These are phyloP conservation scores for Meripilus lineatus DNA, from an alignment of 1,284 basidiomycete species.

Conservation along the genomic window DNA sequence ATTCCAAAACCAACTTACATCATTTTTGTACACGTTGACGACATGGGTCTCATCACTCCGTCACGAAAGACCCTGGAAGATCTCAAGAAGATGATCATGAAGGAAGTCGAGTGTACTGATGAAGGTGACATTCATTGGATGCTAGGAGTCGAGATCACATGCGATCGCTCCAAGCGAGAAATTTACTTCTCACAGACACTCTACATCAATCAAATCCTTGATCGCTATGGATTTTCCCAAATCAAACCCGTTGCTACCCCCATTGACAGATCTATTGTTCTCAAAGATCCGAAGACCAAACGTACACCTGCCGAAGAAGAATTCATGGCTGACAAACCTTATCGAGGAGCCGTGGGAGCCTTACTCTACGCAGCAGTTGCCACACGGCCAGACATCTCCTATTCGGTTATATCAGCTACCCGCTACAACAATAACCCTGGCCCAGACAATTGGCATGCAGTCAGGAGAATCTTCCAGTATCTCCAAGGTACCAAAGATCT, in stretches of 20 bases:
- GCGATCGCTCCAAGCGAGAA: constrained; percentile 20
- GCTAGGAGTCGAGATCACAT: constrained; percentile 21
- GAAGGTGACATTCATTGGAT: constrained; percentile 20
- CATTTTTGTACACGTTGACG: constrained; percentile 28
- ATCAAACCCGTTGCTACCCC: constrained; percentile 26
- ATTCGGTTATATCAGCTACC: constrained; percentile 29
- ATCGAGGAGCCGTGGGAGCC: constrained; percentile 18
- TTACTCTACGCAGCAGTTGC: constrained; percentile 28
- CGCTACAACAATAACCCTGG: constrained; percentile 26
- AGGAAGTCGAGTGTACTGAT: constrained; percentile 17
- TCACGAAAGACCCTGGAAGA: constrained; percentile 11
- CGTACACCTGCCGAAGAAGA: neutral
- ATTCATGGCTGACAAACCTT: constrained; percentile 1
- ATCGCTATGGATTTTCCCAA: constrained; percentile 29
- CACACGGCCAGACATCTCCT: constrained; percentile 33
- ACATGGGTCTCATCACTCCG: constrained; percentile 18
- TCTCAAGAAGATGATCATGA: constrained; percentile 10
- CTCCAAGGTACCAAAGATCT: constrained; percentile 31
- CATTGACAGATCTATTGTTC: constrained; percentile 20
- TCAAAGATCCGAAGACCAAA: neutral
- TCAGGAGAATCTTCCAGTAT: constrained; percentile 34
- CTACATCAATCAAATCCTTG: constrained; percentile 32
- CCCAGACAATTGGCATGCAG: constrained; percentile 30
- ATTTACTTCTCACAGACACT: constrained; percentile 32
- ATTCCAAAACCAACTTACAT: constrained; percentile 1